phyloP scores from a whole-genome alignment of 768 basidiomycete genomes.

The Hygrocybe coccinea region DNA sequence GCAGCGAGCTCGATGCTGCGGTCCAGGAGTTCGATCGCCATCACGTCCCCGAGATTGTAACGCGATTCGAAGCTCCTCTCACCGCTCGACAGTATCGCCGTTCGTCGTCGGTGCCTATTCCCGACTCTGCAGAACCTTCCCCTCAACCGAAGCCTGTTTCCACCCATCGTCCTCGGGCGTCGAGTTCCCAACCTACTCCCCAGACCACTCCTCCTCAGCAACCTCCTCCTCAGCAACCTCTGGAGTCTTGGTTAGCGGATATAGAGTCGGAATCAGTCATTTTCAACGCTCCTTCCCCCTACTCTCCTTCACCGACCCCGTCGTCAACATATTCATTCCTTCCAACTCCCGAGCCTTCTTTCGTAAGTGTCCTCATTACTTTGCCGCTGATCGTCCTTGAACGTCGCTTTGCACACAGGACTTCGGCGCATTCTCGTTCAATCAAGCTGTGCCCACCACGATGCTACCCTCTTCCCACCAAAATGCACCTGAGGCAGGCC shows the following conservation, averaged over 20 bases:
- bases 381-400: not conserved
- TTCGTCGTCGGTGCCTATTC: slow-evolving; percentile 57
- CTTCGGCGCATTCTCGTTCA: slow-evolving; percentile 45
- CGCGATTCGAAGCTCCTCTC: slow-evolving; percentile 68
- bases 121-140: slow-evolving; percentile 35
- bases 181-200: slow-evolving; percentile 37
- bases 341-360: slow-evolving; percentile 42
- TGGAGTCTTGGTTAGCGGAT: slow-evolving; percentile 4
- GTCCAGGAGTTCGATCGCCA: slow-evolving; percentile 52
- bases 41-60: slow-evolving; percentile 56
- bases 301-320: slow-evolving; percentile 27
- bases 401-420: slow-evolving; percentile 28
- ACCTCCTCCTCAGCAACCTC: slow-evolving; percentile 13
- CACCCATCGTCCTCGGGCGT: slow-evolving; percentile 27
- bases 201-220: slow-evolving; percentile 17
- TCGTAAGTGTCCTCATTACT: slow-evolving; percentile 39
- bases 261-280: not conserved
- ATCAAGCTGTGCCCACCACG: slow-evolving; percentile 30
- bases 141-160: slow-evolving; percentile 23
- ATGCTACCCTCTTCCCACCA: not conserved
- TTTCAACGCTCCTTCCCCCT: slow-evolving; percentile 18
- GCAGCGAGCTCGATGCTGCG: slow-evolving; percentile 51
- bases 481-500: not conserved
- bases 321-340: slow-evolving; percentile 32
- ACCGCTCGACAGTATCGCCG: slow-evolving; percentile 67